Conservation (phyloP, 257 asterid species). For the Nicotiana attenuata region DNA sequence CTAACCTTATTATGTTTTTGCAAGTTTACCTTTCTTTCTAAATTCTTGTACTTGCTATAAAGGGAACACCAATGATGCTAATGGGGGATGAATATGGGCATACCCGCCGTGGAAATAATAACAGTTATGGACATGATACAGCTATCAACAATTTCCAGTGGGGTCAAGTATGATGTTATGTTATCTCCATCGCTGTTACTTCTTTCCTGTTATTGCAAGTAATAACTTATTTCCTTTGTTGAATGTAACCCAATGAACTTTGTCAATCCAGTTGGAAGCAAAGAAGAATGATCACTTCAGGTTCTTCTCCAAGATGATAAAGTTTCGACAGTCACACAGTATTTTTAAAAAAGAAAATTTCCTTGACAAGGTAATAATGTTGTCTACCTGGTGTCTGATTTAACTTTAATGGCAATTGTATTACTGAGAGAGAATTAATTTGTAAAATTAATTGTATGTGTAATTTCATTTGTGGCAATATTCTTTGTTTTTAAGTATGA, state of each 20-base stretch:
- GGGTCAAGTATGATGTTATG: slow-evolving; percentile 55
- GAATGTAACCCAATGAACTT: slow-evolving; percentile 9
- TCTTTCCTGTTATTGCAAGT: neutral
- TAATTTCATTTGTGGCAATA: neutral
- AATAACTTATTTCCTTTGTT: neutral
- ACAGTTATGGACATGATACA: slow-evolving; percentile 95
- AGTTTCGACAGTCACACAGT: slow-evolving; percentile 53
- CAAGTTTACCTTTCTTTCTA: neutral
- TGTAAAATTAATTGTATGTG: neutral
- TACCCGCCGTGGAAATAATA: slow-evolving; percentile 89
- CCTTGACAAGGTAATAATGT: slow-evolving; percentile 61
- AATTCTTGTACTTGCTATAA: slow-evolving; percentile 12
- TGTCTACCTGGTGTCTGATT: neutral
- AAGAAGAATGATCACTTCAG: slow-evolving; percentile 66
- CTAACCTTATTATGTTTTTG: neutral
- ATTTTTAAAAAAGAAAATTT: slow-evolving; percentile 58
- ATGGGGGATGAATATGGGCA: slow-evolving; percentile 99
- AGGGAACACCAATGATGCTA: slow-evolving; percentile 99
- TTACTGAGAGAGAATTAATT: neutral
- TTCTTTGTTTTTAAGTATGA: neutral
- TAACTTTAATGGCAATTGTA: neutral
- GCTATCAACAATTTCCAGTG: slow-evolving; percentile 87
- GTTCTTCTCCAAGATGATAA: slow-evolving; percentile 84
- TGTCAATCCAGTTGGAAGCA: slow-evolving; percentile 64
- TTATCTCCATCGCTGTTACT: neutral